These are phyloP conservation scores for Pythium aristosporum DNA, from an alignment of 352 stramenopile species.

Conservation along the genomic window DNA sequence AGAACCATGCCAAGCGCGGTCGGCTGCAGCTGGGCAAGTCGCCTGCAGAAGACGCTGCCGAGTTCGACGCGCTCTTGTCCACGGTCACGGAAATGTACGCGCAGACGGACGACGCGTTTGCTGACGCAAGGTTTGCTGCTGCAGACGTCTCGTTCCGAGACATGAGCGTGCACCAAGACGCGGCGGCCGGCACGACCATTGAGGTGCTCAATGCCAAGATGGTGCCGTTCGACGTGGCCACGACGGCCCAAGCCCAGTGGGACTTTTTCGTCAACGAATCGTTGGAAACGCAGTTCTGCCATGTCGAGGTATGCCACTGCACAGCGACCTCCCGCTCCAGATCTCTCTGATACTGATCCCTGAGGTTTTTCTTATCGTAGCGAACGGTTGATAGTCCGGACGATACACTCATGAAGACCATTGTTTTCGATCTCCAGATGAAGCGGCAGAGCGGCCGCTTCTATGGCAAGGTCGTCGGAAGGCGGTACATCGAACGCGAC, in stretches of 20 bases:
- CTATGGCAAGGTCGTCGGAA: constrained; percentile 14
- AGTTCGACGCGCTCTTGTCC: constrained; percentile 14
- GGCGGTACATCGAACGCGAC: constrained; percentile 8
- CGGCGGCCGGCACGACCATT: constrained; percentile 5
- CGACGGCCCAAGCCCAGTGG: constrained; percentile 15
- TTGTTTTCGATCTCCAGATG: constrained; percentile 19
- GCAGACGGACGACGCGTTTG: constrained; percentile 12
- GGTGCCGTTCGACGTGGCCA: constrained; percentile 16
- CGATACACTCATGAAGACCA: constrained; percentile 14
- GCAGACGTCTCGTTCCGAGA: constrained; percentile 25
- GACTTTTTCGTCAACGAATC: constrained; percentile 22
- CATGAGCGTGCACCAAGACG: constrained; percentile 10
- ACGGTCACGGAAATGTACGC: constrained; percentile 16
- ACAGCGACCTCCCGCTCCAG: neutral
- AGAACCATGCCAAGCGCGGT: constrained; percentile 17
- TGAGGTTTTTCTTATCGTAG: neutral
- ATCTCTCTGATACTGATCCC: neutral
- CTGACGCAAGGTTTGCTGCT: constrained; percentile 20
- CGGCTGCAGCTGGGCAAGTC: neutral
- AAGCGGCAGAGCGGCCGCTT: constrained; percentile 15
- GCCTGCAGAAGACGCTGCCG: constrained; percentile 5
- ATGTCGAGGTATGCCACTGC: constrained; percentile 4
- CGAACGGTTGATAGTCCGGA: neutral
- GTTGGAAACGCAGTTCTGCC: constrained; percentile 4
- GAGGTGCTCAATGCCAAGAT: constrained; percentile 18